A percentile compares a stretch with the other conserved stretches of the same genome.
phyloP scores from a whole-genome alignment of 371 early-diverging fungal genomes.

The Rhizopus delemar region DNA sequence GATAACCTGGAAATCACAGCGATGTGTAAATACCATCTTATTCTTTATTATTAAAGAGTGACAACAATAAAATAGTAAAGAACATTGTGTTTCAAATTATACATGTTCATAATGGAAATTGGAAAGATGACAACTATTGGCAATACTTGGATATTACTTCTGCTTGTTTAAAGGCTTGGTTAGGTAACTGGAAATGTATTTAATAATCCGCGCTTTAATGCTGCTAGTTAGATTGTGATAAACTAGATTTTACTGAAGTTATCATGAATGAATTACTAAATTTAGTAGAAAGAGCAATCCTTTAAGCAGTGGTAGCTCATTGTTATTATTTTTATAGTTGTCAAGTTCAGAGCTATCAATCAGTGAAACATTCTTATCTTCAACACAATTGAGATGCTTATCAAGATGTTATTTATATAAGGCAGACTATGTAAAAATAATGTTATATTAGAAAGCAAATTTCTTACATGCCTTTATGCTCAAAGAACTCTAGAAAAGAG shows the following conservation, averaged over 20 bases:
- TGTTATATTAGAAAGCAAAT: background rate
- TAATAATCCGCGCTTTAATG: background rate
- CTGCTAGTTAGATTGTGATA: conserved; percentile 5
- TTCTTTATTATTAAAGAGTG: background rate
- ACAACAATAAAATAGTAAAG: conserved; percentile 5
- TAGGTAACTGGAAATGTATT: conserved; percentile 5
- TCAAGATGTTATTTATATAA: conserved; percentile 11
- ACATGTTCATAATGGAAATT: background rate
- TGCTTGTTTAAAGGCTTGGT: conserved; percentile 5
- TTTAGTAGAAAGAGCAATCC: no score
- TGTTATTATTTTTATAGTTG: background rate
- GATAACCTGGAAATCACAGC: conserved; percentile 4
- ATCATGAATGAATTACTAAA: background rate
- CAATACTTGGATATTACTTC: conserved; percentile 9
- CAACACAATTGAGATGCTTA: background rate
- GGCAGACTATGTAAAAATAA: conserved; percentile 14
- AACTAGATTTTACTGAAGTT: background rate
- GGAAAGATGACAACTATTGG: conserved; percentile 13
- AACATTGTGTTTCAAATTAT: conserved; percentile 10
- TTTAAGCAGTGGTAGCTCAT: background rate
- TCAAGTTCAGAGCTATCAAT: no score
- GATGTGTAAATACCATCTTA: conserved; percentile 3
- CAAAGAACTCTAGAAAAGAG: background rate
- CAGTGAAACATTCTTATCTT: background rate
- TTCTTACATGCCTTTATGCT: no score